These are phyloP conservation scores for Przewalskia tangutica DNA, from an alignment of 257 asterid species.

Conservation along the genomic window DNA sequence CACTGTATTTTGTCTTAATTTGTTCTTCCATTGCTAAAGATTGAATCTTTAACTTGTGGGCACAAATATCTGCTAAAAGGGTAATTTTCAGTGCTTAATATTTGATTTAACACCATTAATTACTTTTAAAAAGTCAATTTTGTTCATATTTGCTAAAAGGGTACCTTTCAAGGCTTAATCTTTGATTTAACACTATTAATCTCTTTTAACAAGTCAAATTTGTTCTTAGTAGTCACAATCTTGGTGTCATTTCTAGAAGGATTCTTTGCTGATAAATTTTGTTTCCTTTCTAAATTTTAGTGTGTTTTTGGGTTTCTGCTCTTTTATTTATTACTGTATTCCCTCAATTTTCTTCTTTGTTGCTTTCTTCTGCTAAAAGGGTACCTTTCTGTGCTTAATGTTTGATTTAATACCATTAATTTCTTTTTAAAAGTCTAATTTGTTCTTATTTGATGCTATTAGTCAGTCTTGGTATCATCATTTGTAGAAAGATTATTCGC, in stretches of 20 bases:
- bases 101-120: background rate
- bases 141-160: background rate
- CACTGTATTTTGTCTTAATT: too few relatives aligned
- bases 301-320: background rate
- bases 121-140: background rate
- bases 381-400: background rate
- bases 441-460: background rate
- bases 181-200: background rate
- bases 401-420: background rate
- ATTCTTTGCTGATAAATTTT: background rate
- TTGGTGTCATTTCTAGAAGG: background rate
- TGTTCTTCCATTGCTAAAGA: too few relatives aligned
- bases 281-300: background rate
- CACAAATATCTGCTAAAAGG: too few relatives aligned
- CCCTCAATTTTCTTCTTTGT: background rate
- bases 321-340: background rate
- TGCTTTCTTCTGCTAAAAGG: background rate
- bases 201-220: too few relatives aligned
- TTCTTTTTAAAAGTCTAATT: background rate
- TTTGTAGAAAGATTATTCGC: background rate
- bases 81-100: too few relatives aligned
- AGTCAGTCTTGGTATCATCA: background rate
- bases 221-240: background rate
- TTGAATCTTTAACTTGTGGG: too few relatives aligned
- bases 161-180: background rate